phyloP scores from a whole-genome alignment of 2,329 filamentous ascomycete species.

The Arthrinium puccinioides region DNA sequence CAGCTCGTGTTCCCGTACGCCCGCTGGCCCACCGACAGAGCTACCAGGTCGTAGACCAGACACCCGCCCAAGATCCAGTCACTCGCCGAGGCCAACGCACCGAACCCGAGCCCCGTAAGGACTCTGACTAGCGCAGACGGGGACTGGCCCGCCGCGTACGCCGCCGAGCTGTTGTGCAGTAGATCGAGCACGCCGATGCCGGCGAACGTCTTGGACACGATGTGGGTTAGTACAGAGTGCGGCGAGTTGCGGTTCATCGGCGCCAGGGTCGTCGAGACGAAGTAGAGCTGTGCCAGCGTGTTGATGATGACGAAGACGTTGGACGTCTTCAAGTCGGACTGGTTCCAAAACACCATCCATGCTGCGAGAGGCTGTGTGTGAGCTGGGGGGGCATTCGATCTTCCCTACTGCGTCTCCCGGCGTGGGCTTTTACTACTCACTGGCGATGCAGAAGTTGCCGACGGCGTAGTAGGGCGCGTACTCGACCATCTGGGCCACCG shows the following conservation, averaged over 20 bases:
- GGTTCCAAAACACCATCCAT: slow-evolving; percentile 59
- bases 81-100: slow-evolving; percentile 35
- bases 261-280: slow-evolving; percentile 38
- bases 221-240: slow-evolving; percentile 47
- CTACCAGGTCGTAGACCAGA: slow-evolving; percentile 51
- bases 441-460: slow-evolving; percentile 52
- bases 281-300: slow-evolving; percentile 45
- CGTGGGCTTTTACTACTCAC: slow-evolving; percentile 22
- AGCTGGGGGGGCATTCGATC: background rate
- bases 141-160: slow-evolving; percentile 42
- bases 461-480: slow-evolving; percentile 48
- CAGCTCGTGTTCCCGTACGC: slow-evolving; percentile 33
- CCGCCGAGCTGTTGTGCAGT: slow-evolving; percentile 49
- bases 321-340: slow-evolving; percentile 37
- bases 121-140: slow-evolving; percentile 40
- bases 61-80: slow-evolving; percentile 56
- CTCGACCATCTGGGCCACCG: slow-evolving; percentile 41
- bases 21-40: slow-evolving; percentile 44
- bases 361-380: no score
- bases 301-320: slow-evolving; percentile 52
- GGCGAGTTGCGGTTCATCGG: slow-evolving; percentile 42
- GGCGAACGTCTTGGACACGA: slow-evolving; percentile 52
- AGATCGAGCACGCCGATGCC: slow-evolving; percentile 54
- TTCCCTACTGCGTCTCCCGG: background rate
- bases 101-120: slow-evolving; percentile 46